Base-by-base conservation (phyloP, 1,139 yeast genomes). In the Yarrowia galli region DNA sequence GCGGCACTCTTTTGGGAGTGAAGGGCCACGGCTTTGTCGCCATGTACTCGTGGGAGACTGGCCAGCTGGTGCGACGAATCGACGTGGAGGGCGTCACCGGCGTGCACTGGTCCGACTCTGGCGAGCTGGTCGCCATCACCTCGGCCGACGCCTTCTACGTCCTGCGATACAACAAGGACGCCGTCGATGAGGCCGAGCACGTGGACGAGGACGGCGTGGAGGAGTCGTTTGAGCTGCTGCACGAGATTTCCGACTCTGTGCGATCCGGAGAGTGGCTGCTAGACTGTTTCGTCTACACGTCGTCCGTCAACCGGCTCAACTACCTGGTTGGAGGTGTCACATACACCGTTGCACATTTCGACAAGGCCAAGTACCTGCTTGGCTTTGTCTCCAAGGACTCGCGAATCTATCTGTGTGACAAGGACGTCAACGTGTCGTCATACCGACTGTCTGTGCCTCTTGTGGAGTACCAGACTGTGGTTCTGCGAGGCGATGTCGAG, bases 181-280 rank as follows among this genome's bases (percentile, higher is more conserved):
- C 84, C 15, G 91, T 89, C 76, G 85, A 84, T 68, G 87, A 84
- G 70, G 70, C 72, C 18, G 79, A 82, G 42, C 80, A 87, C 69
- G 91, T 88, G 74, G 87, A 88, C 16, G 96, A 91, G 75, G 97
- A 92, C 76, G 98, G 97, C 71, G 91, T 90, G 51, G 97, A 89
- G 75, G 88, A 85, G 54, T 86, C 96, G 13, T 92, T 96, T 78
- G 96, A 91, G 70, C 96, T 93, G 36, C 82, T 91, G 69, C 86
- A 88, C 75, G 97, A 96, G 71, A 85, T 92, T 71, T 86, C 87
- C 68, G 99, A 95, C 76, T 81, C 89, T 38, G 87, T 95, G 51
- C 86, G 91, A 70, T 89, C 97, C 23, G 98, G 98, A 74, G 89
- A 89, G 77, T 95, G 98, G 91, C 92, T 93, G 74, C 99, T 99